Base-by-base conservation (phyloP, 2,329 filamentous ascomycete species). In the Penicillium aurantiogriseum region DNA sequence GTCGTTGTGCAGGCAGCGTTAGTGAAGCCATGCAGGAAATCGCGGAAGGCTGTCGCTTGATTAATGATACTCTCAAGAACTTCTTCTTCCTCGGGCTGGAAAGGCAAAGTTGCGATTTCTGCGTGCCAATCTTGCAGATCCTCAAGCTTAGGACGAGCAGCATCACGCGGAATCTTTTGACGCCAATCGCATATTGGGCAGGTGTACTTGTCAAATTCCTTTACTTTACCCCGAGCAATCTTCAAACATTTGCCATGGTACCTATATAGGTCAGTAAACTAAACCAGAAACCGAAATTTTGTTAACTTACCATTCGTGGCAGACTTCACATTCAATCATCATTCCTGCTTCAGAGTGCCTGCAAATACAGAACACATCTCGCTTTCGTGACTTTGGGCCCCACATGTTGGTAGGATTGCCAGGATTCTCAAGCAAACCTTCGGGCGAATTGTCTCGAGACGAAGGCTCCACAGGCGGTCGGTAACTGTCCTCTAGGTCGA, bases 301-400 rank as follows among this genome's bases (percentile, higher is more conserved):
- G 48, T 39, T 29, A 21, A 80, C 87, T 80, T 74, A 92, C 94
- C 94, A 99, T 79, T 99, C 94, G 69, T 97, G 93, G 75, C 94
- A 99, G 39, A 97, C 82, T 73, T 97, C 94, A 73, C 94, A 99
- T 76, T 99, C 94, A 67, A 99, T 97, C 94, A 99, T 99, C 89
- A 97, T 95, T 51, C 94, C 94, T 38, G 93, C 92, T 75, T 99
- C 94, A 7, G 91, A 85, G 62, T 88, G 91, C 58, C 94, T 87
- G 76, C 94, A 99, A 65, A 99, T 96, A 75, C 94, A 99, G 74
- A 97, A 99, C 0, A 97, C 93, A 71, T 97, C 92, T 78, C 86
- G 71, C 80, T 83, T 80, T 54, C 71, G 73, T 55, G 67, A 89
- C 83, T 67, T 88, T 81, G 67, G 73, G 45, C 69, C 69, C 72